Base-by-base conservation (phyloP, 2,329 filamentous ascomycete species). In the Venturia carpophila region DNA sequence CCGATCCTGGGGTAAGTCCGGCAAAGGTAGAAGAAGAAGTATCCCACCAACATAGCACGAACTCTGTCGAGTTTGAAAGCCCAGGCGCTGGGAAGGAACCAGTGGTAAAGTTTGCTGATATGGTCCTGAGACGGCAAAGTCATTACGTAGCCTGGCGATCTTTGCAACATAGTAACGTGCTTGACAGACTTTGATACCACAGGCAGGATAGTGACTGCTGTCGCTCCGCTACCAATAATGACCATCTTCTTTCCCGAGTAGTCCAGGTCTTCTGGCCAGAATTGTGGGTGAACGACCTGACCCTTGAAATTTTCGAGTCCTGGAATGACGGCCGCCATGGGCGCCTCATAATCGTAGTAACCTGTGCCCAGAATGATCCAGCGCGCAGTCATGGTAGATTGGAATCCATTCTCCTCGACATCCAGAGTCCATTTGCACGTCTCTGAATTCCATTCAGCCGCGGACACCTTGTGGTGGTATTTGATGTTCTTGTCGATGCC, bases 91-190 rank as follows among this genome's bases (percentile, higher is more conserved):
- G 73, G 70, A 49, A 70, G 72, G 65, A 69, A 70, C 2, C 71
- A 72, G 11, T 76, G 77, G 3, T 83, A 67, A 1, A 77, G 69
- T 7, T 69, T 72, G 43, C 78, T 73, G 1, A 78, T 60, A 1
- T 67, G 65, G 34, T 62, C 64, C 27, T 64, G 34, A 80, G 78
- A 41, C 0, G 81, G 76, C 1, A 85, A 69, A n/a, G 82, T 77
- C 56, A 88, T 69, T 65, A 92, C 81, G 70, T 90, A 92, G 0
- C 82, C 83, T 0, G 91, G 91, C 58, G 86, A 91, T 65, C 91
- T 85, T 76, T 95, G 91, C 2, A 95, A 81, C 84, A 93, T 91
- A 1, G 89, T 93, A 37, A 92, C 85, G 17, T 83, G 82, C 5
- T 76, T 76, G 5, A 88, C 89, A 47, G 82, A 83, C 55, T 88